phyloP scores from a whole-genome alignment of 345 rosid species.

The Linum trigynum region DNA sequence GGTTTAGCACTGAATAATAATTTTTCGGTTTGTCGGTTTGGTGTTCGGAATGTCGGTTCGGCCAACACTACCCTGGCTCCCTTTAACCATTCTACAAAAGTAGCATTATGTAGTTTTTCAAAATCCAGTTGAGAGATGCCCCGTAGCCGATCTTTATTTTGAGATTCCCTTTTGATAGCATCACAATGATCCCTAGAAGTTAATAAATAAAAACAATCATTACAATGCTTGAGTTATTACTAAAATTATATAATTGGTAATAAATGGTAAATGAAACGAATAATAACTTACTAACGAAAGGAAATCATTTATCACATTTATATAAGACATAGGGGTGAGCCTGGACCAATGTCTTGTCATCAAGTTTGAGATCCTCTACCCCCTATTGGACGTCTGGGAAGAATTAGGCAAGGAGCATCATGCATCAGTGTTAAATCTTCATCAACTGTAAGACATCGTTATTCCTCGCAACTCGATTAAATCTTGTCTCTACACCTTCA shows the following conservation, averaged over 20 bases:
- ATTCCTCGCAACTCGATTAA: background rate
- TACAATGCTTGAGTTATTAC: background rate
- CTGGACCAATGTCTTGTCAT: background rate
- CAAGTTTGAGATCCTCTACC: background rate
- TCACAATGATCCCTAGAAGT: no score
- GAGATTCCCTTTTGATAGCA: no score
- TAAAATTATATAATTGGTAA: background rate
- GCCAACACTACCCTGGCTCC: no score
- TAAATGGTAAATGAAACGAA: background rate
- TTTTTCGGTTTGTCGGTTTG: no score
- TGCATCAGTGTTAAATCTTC: no score
- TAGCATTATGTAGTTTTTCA: no score
- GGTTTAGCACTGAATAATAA: no score
- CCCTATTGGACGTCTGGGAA: background rate
- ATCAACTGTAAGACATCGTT: background rate
- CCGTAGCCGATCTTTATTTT: no score
- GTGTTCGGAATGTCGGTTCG: no score
- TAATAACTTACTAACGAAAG: background rate
- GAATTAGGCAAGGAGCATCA: background rate
- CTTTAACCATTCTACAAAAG: no score
- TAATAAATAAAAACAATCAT: no score
- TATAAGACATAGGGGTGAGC: background rate
- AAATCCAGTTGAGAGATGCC: no score
- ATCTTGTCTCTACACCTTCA: background rate
- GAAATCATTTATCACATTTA: background rate